Evolutionary conservation across 768 basidiomycete species (phyloP).

Genomic region (Leccinum olivaceopallidum): DNA sequence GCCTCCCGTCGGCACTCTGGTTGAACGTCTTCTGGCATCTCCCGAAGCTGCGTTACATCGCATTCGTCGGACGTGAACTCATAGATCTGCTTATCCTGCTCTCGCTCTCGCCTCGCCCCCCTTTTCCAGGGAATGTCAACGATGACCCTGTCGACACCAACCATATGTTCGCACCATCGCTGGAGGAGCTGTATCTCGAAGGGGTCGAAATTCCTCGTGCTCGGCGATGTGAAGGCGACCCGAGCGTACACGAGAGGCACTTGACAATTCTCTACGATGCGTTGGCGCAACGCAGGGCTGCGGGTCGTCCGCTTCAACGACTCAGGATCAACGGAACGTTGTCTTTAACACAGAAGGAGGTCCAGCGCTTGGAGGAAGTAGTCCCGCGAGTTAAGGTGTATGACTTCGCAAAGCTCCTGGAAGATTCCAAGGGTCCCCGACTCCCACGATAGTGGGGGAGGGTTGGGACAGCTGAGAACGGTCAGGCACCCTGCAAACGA

Average conservation of each 20-base stretch:
- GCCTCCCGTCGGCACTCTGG: too few species aligned
- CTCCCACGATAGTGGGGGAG: too few species aligned
- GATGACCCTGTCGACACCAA: background rate
- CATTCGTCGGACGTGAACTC: background rate
- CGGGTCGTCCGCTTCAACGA: background rate
- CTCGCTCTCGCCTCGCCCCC: background rate
- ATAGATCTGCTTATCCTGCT: background rate
- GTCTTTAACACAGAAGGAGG: background rate
- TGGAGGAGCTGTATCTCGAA: background rate
- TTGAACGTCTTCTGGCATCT: too few species aligned
- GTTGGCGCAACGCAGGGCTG: background rate
- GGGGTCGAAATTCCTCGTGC: background rate
- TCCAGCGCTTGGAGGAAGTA: background rate
- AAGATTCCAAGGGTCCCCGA: background rate
- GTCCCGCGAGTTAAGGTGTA: background rate
- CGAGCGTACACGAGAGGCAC: background rate
- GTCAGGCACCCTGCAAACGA: too few species aligned
- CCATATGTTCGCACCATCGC: background rate
- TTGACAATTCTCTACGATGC: background rate
- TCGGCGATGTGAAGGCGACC: background rate
- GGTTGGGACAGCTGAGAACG: too few species aligned
- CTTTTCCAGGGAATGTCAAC: background rate
- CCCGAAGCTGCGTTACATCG: too few species aligned
- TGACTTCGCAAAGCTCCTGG: background rate
- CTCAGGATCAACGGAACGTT: background rate